A percentile compares a stretch with the other conserved stretches of the same genome.
These are phyloP conservation scores for Fistulinella prunicolor DNA, from an alignment of 768 basidiomycete species.

Conservation along the genomic window DNA sequence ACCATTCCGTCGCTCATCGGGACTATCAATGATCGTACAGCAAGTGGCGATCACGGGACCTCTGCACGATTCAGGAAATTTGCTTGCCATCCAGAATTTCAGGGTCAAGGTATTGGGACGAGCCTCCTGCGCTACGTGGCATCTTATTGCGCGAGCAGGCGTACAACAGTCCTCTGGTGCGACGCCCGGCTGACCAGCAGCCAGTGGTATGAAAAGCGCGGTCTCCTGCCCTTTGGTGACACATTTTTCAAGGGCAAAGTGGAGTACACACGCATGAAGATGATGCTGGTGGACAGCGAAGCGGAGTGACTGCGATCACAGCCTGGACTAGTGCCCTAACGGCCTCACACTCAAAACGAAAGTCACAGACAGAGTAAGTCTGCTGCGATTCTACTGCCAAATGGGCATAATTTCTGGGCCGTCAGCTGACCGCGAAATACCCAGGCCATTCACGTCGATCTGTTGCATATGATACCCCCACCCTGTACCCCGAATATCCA, in stretches of 20 bases:
- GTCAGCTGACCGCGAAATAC: constrained; percentile 6
- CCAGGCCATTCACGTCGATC: constrained; percentile 9
- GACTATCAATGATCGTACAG: constrained; percentile 1
- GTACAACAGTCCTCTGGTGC: constrained; percentile 51
- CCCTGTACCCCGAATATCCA: constrained; percentile 17
- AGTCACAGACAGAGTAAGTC: constrained; percentile 4
- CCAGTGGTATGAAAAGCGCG: constrained; percentile 53
- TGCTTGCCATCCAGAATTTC: constrained; percentile 50
- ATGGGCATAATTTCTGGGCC: background rate
- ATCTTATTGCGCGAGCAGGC: constrained; percentile 39
- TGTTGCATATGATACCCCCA: constrained; percentile 5
- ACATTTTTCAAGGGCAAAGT: constrained; percentile 52
- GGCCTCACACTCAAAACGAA: background rate
- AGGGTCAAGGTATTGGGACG: constrained; percentile 53
- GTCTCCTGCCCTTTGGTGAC: constrained; percentile 47
- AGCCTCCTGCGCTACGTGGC: constrained; percentile 41
- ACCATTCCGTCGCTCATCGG: constrained; percentile 21
- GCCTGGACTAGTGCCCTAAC: background rate
- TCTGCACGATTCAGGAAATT: constrained; percentile 58
- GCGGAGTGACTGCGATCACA: constrained; percentile 1
- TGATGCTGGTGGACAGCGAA: constrained; percentile 20
- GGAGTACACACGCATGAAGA: constrained; percentile 56
- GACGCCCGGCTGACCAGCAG: constrained; percentile 47
- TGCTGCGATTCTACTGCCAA: background rate
- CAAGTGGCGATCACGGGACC: constrained; percentile 3